These are phyloP conservation scores for Neovahlkampfia damariscottae DNA, from an alignment of 78 protist species.

Conservation along the genomic window DNA sequence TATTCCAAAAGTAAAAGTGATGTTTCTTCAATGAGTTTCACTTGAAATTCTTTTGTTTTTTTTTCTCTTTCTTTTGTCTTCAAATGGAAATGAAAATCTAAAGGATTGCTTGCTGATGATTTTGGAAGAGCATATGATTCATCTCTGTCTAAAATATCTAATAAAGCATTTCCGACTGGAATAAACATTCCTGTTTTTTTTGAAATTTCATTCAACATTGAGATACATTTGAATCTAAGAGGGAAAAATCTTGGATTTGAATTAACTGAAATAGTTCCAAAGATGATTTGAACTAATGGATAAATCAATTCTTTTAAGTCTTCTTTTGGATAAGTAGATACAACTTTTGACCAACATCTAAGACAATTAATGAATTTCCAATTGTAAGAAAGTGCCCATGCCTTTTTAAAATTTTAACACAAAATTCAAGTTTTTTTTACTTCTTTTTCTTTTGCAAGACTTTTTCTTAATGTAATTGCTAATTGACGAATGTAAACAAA, in stretches of 20 bases:
- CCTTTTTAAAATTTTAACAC: neutral
- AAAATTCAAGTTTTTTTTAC: no score
- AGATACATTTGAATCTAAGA: constrained; percentile 42
- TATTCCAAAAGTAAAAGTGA: constrained; percentile 19
- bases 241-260: constrained; percentile 42
- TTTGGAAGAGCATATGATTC: neutral
- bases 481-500: constrained; percentile 83
- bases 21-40: constrained; percentile 4
- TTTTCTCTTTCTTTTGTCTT: neutral
- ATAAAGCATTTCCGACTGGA: constrained; percentile 29
- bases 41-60: constrained; percentile 18
- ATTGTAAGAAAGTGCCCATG: constrained; percentile 45
- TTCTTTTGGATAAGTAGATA: constrained; percentile 31
- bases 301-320: constrained; percentile 31
- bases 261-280: constrained; percentile 24
- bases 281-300: constrained; percentile 53
- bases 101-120: neutral
- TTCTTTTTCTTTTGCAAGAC: neutral
- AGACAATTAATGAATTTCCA: constrained; percentile 72
- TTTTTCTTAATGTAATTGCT: constrained; percentile 69
- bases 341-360: constrained; percentile 51
- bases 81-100: constrained; percentile 27
- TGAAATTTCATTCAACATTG: constrained; percentile 28
- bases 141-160: constrained; percentile 2
- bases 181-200: constrained; percentile 21